phyloP scores from a whole-genome alignment of 306 rosid species.

The Sesbania bispinosa region DNA sequence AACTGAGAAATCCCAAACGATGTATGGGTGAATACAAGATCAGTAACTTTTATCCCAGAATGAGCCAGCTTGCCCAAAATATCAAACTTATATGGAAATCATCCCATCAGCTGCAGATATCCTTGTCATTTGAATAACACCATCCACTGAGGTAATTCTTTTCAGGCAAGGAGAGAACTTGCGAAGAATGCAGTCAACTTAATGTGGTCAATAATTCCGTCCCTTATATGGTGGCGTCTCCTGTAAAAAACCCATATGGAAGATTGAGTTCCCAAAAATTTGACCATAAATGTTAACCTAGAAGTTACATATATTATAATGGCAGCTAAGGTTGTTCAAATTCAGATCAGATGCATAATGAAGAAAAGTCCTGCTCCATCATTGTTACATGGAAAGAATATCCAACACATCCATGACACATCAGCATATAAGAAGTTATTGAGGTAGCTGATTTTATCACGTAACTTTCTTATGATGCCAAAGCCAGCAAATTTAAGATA shows the following conservation, averaged over 20 bases:
- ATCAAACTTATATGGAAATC: slow-evolving; percentile 1
- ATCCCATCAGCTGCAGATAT: slow-evolving; percentile 14
- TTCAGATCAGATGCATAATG: slow-evolving; percentile 15
- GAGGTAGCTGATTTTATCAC: not conserved
- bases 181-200: slow-evolving; percentile 24
- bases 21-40: slow-evolving; percentile 30
- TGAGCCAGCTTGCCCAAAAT: slow-evolving; percentile 24
- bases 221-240: slow-evolving; percentile 81
- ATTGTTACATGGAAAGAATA: slow-evolving; percentile 1
- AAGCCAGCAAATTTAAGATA: not conserved
- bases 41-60: slow-evolving; percentile 17
- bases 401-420: slow-evolving; percentile 13
- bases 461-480: not conserved
- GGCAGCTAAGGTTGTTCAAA: not conserved
- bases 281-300: not conserved
- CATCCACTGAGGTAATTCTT: slow-evolving; percentile 21
- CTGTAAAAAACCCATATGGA: slow-evolving; percentile 34
- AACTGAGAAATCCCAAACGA: slow-evolving; percentile 37
- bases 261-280: slow-evolving; percentile 6
- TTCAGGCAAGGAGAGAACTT: slow-evolving; percentile 17
- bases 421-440: not conserved
- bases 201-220: slow-evolving; percentile 59
- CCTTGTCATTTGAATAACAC: slow-evolving; percentile 17
- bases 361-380: not conserved
- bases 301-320: slow-evolving; percentile 6